These are phyloP conservation scores for Tephrocybe sp. DNA, from an alignment of 768 basidiomycete genomes.

Conservation along the genomic window DNA sequence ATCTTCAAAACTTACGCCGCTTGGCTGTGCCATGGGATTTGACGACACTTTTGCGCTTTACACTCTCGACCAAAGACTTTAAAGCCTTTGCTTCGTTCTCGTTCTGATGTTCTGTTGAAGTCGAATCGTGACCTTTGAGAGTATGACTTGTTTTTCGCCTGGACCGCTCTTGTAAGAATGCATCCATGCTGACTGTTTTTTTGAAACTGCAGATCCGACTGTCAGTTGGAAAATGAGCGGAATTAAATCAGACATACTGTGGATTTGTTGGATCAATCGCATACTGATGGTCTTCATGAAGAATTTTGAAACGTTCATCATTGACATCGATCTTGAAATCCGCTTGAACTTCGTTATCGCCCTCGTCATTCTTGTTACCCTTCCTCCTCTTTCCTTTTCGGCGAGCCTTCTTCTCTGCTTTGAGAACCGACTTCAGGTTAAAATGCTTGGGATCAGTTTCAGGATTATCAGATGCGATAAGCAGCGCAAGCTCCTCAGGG, in stretches of 20 bases:
- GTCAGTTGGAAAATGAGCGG: conserved; percentile 6
- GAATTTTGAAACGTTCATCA: conserved; percentile 83
- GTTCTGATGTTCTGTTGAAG: conserved; percentile 8
- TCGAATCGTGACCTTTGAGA: conserved; percentile 15
- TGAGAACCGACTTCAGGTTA: conserved; percentile 85
- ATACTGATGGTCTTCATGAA: conserved; percentile 89
- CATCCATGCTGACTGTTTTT: conserved; percentile 88
- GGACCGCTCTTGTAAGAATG: conserved; percentile 81
- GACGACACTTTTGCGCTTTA: conserved; percentile 73
- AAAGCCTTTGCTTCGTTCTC: conserved; percentile 37
- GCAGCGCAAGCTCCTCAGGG: conserved; percentile 63
- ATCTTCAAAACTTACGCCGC: conserved; percentile 37
- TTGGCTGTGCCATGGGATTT: conserved; percentile 34
- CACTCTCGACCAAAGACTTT: conserved; percentile 75
- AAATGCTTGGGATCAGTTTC: conserved; percentile 73
- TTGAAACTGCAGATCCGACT: conserved; percentile 62
- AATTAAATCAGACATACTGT: conserved; percentile 58
- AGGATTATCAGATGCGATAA: conserved; percentile 56
- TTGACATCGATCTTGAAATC: conserved; percentile 82
- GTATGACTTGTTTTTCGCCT: conserved; percentile 50
- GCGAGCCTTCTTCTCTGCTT: conserved; percentile 71
- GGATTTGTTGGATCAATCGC: conserved; percentile 97
- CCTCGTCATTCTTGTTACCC: conserved; percentile 40
- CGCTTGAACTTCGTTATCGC: conserved; percentile 71
- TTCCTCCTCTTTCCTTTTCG: conserved; percentile 42